Percentiles rank a stretch among this genome's conserved stretches.
Conservation (phyloP, 306 rosid genomes). For the Rosa multiflora region DNA sequence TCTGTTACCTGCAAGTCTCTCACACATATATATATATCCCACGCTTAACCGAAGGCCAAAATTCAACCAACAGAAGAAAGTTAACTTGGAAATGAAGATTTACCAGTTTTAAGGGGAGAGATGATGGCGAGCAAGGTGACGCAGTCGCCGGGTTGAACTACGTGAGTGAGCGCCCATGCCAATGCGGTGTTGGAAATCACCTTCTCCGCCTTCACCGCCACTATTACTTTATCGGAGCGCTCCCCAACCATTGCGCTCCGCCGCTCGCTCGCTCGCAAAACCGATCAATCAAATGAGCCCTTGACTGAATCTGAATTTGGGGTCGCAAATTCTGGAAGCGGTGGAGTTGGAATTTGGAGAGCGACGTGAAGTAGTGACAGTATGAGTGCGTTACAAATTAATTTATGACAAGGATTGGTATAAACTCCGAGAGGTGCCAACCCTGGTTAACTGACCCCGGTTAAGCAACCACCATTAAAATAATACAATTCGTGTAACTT, state of each 20-base stretch:
- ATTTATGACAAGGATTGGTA: neutral
- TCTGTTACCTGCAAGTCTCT: slow-evolving; percentile 45
- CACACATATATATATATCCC: neutral
- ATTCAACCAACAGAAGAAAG: neutral
- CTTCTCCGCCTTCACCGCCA: slow-evolving; percentile 82
- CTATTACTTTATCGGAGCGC: slow-evolving; percentile 62
- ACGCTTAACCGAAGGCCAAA: neutral
- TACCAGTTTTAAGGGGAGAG: slow-evolving; percentile 57
- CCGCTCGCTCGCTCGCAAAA: neutral
- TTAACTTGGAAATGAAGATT: neutral
- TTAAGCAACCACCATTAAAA: neutral
- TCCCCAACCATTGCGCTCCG: neutral
- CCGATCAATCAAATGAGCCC: neutral
- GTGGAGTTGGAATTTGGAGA: neutral
- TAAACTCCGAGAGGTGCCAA: neutral
- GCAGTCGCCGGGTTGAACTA: slow-evolving; percentile 69
- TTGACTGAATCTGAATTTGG: neutral
- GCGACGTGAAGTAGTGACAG: neutral
- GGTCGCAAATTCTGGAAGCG: neutral
- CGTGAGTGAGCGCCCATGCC: slow-evolving; percentile 92
- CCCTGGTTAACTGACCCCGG: slow-evolving; percentile 24
- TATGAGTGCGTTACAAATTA: neutral
- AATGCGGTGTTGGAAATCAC: slow-evolving; percentile 69
- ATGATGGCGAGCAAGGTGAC: slow-evolving; percentile 81
- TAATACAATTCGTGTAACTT: neutral